Percentiles rank a stretch among this genome's conserved stretches.
Evolutionary conservation across 495 filamentous ascomycete species (phyloP).

Genomic region (Penicillium desertorum): DNA sequence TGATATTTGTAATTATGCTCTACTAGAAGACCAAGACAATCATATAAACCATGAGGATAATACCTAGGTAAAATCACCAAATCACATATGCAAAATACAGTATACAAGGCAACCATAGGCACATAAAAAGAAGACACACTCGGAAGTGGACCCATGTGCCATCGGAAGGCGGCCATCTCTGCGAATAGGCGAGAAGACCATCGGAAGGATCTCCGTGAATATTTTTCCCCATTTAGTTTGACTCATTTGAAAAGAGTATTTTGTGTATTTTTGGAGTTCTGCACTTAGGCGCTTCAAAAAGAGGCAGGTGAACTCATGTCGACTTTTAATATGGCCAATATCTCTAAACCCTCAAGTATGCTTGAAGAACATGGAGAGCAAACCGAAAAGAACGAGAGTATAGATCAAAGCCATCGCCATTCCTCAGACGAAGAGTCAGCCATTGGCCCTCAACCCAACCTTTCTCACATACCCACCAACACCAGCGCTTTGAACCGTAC

Average conservation of each 20-base stretch:
- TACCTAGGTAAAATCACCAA: background rate
- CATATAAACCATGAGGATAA: too few species aligned
- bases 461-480: conserved; percentile 31
- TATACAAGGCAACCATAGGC: background rate
- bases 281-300: background rate
- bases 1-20: background rate
- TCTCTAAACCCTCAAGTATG: background rate
- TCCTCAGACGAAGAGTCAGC: conserved; percentile 31
- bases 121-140: background rate
- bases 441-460: conserved; percentile 11
- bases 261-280: background rate
- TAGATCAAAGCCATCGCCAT: background rate
- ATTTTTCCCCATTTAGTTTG: background rate
- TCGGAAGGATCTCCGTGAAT: background rate
- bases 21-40: background rate
- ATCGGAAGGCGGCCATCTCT: conserved; percentile 24
- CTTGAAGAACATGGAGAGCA: background rate
- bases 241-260: background rate
- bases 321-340: background rate
- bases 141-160: conserved; percentile 14
- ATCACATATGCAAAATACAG: background rate
- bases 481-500: conserved; percentile 33
- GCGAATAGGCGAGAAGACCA: conserved; percentile 19
- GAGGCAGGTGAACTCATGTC: background rate
- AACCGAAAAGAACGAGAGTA: conserved; percentile 4